Evolutionary conservation across 441 rosid genomes (phyloP), one percentile per base, ranked within the genome.

Genomic region (Oxalis stricta): DNA sequence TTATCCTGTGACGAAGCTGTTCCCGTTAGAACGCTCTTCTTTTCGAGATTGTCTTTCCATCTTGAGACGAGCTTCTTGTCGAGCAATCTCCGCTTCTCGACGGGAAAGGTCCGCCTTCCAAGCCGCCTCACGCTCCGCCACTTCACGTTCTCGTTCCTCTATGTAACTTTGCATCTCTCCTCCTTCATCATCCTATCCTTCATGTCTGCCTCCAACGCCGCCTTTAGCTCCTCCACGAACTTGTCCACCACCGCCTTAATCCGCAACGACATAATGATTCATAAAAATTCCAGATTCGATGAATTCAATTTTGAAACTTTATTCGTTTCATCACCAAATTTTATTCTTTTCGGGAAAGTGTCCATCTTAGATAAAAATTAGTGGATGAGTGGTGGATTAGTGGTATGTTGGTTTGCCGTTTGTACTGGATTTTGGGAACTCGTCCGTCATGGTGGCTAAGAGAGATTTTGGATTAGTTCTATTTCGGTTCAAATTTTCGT

Each of bases 61-160:
- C 69, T 78, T 82, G 66, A 82, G 60, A 69, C 92, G 71, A 23
- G 86, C 86, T 68, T 82, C 92, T 52, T 82, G 92, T 30, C 84
- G 69, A 26, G 86, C 82, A 15, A 82, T 75, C 69, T 82, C 92
- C 46, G 87, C 96, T 82, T 85, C 96, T 28, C 98, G 93, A 29
- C 96, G 96, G 34, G 98, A 91, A 48, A 91, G 95, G 72, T 85
- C 93, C 17, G 98, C 96, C 63, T 91, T 91, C 98, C 96, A 91
- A 26, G 96, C 98, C 32, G 98, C 94, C 60, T 91, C 98, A 29
- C 98, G 84, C 50, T 91, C 96, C 10, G 98, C 96, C 24, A 91
- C 98, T 73, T 91, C 98, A 9, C 98, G 98, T 61, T 91, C 98
- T 0, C 98, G 93, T 58, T 91, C 98, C 66, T 91, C 77, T 41